Evolutionary conservation across 345 rosid species (phyloP).

Genomic region (Salix dunnii): DNA sequence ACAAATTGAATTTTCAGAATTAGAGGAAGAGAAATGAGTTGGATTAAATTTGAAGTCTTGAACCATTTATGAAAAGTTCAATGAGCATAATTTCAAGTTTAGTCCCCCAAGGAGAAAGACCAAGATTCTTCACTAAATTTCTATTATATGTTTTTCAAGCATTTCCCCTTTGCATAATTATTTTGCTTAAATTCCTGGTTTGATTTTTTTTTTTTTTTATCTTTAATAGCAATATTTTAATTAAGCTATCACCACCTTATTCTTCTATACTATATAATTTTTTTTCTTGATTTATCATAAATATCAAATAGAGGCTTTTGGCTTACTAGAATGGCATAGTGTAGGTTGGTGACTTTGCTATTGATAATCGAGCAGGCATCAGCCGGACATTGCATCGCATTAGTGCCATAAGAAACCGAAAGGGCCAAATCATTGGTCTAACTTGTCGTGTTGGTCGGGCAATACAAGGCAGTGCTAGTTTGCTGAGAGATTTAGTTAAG

Average conservation of each 20-base stretch:
- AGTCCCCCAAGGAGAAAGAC: no score
- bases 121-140: no score
- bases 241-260: neutral
- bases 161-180: no score
- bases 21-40: no score
- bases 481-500: conserved; percentile 67
- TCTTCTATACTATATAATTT: neutral
- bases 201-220: no score
- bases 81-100: no score
- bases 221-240: neutral
- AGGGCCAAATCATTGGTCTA: conserved; percentile 68
- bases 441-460: conserved; percentile 95
- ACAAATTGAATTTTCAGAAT: no score
- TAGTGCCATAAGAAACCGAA: conserved; percentile 80
- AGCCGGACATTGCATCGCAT: conserved; percentile 84
- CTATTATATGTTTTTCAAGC: no score
- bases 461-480: conserved; percentile 70
- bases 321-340: conserved; percentile 8
- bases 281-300: no score
- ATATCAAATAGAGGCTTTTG: neutral
- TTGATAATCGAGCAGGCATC: conserved; percentile 90
- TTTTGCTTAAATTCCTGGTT: no score
- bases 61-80: no score
- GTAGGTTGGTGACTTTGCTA: conserved; percentile 84
- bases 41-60: no score